Evolutionary conservation across 805 yeast genomes (phyloP).

Genomic region (Cyberlindnera xishuangbannaensis): DNA sequence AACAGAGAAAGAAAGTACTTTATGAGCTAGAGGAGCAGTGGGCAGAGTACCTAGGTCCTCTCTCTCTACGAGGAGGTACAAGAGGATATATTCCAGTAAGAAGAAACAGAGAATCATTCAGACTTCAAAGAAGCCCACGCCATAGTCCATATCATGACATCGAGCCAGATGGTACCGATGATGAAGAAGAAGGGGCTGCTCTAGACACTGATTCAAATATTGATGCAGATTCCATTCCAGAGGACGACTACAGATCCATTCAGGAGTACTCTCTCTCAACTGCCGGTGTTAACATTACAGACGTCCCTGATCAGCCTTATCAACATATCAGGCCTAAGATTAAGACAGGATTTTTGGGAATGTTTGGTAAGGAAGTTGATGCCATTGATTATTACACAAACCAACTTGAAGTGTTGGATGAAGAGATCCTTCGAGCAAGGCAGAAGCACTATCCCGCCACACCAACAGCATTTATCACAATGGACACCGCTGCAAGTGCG

Average conservation of each 20-base stretch:
- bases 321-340: constrained; percentile 54
- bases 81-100: constrained; percentile 21
- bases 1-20: constrained; percentile 48
- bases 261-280: constrained; percentile 19
- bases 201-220: constrained; percentile 4
- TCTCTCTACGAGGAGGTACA: constrained; percentile 13
- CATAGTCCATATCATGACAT: constrained; percentile 11
- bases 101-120: constrained; percentile 21
- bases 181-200: constrained; percentile 9
- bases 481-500: constrained; percentile 93
- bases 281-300: constrained; percentile 16
- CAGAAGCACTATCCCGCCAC: constrained; percentile 70
- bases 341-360: constrained; percentile 53
- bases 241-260: constrained; percentile 19
- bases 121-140: constrained; percentile 17
- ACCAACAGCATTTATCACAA: constrained; percentile 88
- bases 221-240: constrained; percentile 4
- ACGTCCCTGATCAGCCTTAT: constrained; percentile 14
- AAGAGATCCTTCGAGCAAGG: constrained; percentile 60
- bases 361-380: constrained; percentile 67
- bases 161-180: constrained; percentile 7
- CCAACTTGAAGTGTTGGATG: constrained; percentile 63
- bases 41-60: constrained; percentile 58
- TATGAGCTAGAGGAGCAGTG: constrained; percentile 61
- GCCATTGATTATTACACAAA: constrained; percentile 74